phyloP scores from a whole-genome alignment of 139 green algal genomes.

The Chlorella sp. region DNA sequence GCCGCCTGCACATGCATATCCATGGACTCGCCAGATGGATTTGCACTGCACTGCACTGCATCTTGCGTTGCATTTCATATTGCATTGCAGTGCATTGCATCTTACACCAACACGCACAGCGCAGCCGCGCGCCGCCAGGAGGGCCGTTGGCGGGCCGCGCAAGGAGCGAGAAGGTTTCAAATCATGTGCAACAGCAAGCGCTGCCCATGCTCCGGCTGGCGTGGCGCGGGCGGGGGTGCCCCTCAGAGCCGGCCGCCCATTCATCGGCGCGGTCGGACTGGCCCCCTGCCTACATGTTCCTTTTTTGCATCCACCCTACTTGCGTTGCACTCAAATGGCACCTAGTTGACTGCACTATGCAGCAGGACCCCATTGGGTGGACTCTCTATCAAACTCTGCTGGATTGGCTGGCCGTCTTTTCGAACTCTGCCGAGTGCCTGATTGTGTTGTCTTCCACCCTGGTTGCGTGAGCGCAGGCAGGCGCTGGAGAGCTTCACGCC shows the following conservation, averaged over 20 bases:
- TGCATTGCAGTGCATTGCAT: neutral
- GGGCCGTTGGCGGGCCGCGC: slow-evolving; percentile 23
- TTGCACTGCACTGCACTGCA: too few relatives aligned
- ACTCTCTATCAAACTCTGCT: too few relatives aligned
- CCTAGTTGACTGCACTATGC: too few relatives aligned
- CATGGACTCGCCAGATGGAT: too few relatives aligned
- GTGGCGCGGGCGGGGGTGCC: too few relatives aligned
- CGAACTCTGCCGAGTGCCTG: too few relatives aligned
- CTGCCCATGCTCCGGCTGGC: neutral
- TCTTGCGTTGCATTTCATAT: too few relatives aligned
- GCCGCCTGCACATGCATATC: neutral
- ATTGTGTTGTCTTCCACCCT: too few relatives aligned
- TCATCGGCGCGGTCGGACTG: neutral
- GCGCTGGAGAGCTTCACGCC: slow-evolving; percentile 81
- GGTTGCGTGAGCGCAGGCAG: slow-evolving; percentile 61
- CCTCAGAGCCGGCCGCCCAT: neutral
- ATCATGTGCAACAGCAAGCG: slow-evolving; percentile 11
- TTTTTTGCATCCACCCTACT: too few relatives aligned
- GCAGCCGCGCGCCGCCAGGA: slow-evolving; percentile 35
- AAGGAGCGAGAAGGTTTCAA: slow-evolving; percentile 28
- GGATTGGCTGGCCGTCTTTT: too few relatives aligned
- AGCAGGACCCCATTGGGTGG: too few relatives aligned
- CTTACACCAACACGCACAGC: neutral
- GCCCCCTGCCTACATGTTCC: slow-evolving; percentile 9
- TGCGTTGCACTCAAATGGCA: too few relatives aligned